Evolutionary conservation across 768 basidiomycete species (phyloP).

Genomic region (Rhizopogon rudus): DNA sequence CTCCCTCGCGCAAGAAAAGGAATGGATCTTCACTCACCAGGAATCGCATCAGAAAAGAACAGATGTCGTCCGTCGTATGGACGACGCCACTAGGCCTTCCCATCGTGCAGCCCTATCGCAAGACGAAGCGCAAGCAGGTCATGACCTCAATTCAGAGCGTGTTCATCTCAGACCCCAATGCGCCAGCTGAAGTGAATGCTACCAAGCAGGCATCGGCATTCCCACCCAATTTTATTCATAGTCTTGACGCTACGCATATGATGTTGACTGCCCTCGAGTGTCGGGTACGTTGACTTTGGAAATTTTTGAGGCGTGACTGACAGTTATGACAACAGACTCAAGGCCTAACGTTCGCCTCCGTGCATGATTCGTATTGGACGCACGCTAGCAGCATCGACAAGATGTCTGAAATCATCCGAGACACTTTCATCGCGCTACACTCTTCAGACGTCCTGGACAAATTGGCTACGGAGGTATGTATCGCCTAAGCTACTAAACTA

Average conservation of each 20-base stretch:
- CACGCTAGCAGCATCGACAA: slow-evolving; percentile 82
- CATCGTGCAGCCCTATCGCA: slow-evolving; percentile 94
- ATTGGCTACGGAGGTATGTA: slow-evolving; percentile 67
- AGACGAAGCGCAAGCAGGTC: slow-evolving; percentile 75
- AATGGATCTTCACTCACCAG: slow-evolving; percentile 15
- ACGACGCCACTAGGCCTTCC: slow-evolving; percentile 94
- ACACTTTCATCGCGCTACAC: slow-evolving; percentile 91
- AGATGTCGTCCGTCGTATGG: slow-evolving; percentile 96
- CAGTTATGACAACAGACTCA: slow-evolving; percentile 42
- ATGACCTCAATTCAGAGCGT: slow-evolving; percentile 82
- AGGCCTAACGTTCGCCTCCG: slow-evolving; percentile 83
- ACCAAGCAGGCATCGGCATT: slow-evolving; percentile 92
- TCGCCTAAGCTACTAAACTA: background rate
- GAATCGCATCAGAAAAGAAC: slow-evolving; percentile 65
- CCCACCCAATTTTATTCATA: slow-evolving; percentile 98
- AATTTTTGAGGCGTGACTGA: slow-evolving; percentile 2
- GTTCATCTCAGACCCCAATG: slow-evolving; percentile 83
- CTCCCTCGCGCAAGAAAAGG: slow-evolving; percentile 7
- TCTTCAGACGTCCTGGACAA: slow-evolving; percentile 76
- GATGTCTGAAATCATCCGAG: slow-evolving; percentile 87
- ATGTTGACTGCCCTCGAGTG: slow-evolving; percentile 93
- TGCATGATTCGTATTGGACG: slow-evolving; percentile 99
- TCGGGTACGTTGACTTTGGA: slow-evolving; percentile 40
- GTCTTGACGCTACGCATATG: slow-evolving; percentile 98
- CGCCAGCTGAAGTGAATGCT: slow-evolving; percentile 73